These are phyloP conservation scores for Plasmodium vivax DNA, from an alignment of 169 alveolate species.

Conservation along the genomic window DNA sequence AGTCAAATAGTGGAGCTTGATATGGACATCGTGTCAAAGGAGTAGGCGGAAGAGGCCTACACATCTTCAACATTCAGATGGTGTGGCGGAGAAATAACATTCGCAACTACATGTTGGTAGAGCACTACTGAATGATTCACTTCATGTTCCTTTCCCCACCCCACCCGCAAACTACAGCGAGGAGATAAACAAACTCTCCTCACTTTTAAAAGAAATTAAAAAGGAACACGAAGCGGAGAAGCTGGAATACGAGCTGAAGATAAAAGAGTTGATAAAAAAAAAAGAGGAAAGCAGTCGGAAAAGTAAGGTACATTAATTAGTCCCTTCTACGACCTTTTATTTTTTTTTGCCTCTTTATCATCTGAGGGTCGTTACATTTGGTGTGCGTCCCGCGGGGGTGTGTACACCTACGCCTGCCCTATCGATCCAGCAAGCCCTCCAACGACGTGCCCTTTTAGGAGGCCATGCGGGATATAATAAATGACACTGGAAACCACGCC, in stretches of 20 bases:
- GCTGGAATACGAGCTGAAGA: slow-evolving; percentile 14
- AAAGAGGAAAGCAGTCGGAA: slow-evolving; percentile 28
- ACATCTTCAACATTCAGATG: not conserved
- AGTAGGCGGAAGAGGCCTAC: not conserved
- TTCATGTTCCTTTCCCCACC: not conserved
- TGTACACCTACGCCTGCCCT: not conserved
- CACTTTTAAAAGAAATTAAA: slow-evolving; percentile 7
- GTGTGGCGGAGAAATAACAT: not conserved
- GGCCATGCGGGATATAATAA: slow-evolving; percentile 20
- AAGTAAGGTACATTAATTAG: slow-evolving; percentile 20
- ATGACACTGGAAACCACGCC: slow-evolving; percentile 7
- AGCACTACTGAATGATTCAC: not conserved
- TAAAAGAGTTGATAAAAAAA: slow-evolving; percentile 30
- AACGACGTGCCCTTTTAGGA: not conserved
- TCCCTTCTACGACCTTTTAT: not conserved
- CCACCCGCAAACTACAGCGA: not conserved
- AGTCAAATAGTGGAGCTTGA: slow-evolving; percentile 34
- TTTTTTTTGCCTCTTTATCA: not conserved
- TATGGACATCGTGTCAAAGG: slow-evolving; percentile 24
- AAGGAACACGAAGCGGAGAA: slow-evolving; percentile 31
- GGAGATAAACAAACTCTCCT: slow-evolving; percentile 28
- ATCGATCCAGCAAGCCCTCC: not conserved
- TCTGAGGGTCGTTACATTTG: not conserved
- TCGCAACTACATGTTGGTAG: not conserved
- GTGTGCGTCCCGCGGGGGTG: not conserved